phyloP scores from a whole-genome alignment of 2,329 filamentous ascomycete genomes.

The Mariannaea sp. region DNA sequence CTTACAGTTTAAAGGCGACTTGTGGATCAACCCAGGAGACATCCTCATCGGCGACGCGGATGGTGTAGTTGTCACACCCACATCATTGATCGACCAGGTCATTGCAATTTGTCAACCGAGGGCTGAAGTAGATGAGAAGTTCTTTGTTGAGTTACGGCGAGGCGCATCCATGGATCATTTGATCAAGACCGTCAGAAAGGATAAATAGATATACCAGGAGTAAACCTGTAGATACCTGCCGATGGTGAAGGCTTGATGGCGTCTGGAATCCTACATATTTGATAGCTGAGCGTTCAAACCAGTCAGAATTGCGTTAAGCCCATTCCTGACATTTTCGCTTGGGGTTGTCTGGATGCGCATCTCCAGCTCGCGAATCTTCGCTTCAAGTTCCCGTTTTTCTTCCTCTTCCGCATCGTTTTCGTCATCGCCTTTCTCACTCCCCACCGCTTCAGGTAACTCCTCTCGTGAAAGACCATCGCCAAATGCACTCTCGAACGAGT shows the following conservation, averaged over 20 bases:
- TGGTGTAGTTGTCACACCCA: conserved; percentile 39
- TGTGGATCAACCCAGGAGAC: conserved; percentile 40
- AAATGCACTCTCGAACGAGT: conserved; percentile 56
- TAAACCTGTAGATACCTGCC: too few species aligned
- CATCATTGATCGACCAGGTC: conserved; percentile 30
- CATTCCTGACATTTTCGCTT: not conserved
- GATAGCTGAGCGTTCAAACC: too few species aligned
- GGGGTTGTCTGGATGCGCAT: conserved; percentile 13
- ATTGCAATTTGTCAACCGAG: conserved; percentile 37
- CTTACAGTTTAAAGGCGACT: conserved; percentile 33
- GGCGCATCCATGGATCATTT: conserved; percentile 17
- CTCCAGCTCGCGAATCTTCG: conserved; percentile 28
- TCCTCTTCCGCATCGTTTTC: conserved; percentile 2
- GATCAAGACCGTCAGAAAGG: conserved; percentile 16
- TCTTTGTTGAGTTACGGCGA: conserved; percentile 19
- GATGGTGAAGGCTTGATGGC: too few species aligned
- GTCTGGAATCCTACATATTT: too few species aligned
- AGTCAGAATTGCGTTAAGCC: too few species aligned
- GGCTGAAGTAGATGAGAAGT: conserved; percentile 39
- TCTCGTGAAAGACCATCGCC: conserved; percentile 38
- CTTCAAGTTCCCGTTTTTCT: conserved; percentile 17
- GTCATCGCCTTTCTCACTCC: not conserved
- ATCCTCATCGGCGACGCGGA: conserved; percentile 38
- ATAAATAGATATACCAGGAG: conserved; percentile 7
- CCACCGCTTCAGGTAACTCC: not conserved